Evolutionary conservation across 176 grass and related monocot genomes (phyloP), one percentile per base, ranked within the genome.

Genomic region (Hordeum vulgare): DNA sequence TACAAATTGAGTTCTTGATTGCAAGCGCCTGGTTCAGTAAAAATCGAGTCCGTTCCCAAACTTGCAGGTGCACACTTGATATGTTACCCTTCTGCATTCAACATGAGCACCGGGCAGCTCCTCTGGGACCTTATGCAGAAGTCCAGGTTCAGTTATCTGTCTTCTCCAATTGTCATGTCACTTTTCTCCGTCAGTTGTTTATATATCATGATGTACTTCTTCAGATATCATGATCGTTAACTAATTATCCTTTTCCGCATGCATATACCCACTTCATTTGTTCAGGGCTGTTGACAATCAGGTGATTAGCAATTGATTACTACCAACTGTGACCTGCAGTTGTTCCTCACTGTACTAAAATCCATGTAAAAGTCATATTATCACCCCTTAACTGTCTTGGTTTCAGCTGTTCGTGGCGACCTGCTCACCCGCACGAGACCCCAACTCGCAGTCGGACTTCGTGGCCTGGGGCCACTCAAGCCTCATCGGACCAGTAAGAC

Each of bases 101-200:
- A 94, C 89, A 91, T 91, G 62, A 90, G 84, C 81, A 94, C 89
- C 35, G 89, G 90, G 37, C 39, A 84, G 34, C 86, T 93, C 25
- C 90, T 91, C 12, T 96, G 94, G 94, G 90, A 96, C 69, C 85
- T 91, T 15, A 89, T 96, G 88, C 90, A 93, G 76, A 96, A 86
- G 61, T 90, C 86, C 80, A 96, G 90, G 94, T 96, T 78, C 56
- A 56, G 23, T 35, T 18, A 76, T 34, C 77, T 11, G 2, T 62
- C 58, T n/a, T 71, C 78, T 73, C 54, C 31, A 33, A 31, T 11
- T 27, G 3, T 14, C 37, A 49, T 35, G 20, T 65, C 66, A 70
- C 21, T 70, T 65, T 70, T 71, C 4, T 5, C 1, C 12, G 15
- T 24, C 42, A 61, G 10, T 61, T 49, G 11, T 72, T 40, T 2